A percentile compares a stretch with the other conserved stretches of the same genome.
Evolutionary conservation across 2,329 filamentous ascomycete species (phyloP).

Genomic region (Penicillium freii): DNA sequence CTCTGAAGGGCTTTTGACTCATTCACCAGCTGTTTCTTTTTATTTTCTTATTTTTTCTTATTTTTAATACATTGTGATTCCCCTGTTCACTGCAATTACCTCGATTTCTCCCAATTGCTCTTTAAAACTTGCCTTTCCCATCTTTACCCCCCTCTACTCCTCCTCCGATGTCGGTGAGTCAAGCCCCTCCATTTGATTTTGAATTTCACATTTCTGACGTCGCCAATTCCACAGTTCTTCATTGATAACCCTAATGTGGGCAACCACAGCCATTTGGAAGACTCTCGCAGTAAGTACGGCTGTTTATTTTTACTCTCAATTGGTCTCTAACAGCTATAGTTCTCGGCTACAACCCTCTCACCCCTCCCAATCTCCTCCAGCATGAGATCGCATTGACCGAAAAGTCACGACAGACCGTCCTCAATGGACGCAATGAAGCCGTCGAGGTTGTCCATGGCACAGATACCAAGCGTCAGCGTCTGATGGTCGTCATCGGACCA

Average conservation of each 20-base stretch:
- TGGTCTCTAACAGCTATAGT: constrained; percentile 48
- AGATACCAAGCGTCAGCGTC: constrained; percentile 53
- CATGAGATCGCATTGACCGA: constrained; percentile 70
- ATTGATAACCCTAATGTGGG: constrained; percentile 77
- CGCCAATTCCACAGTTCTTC: constrained; percentile 57
- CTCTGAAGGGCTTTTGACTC: constrained; percentile 19
- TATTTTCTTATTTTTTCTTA: not conserved
- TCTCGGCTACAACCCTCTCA: constrained; percentile 89
- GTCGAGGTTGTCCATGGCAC: constrained; percentile 61
- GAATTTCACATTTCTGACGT: constrained; percentile 13
- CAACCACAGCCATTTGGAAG: constrained; percentile 70
- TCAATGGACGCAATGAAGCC: constrained; percentile 59
- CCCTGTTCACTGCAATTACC: not conserved
- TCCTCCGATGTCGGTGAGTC: constrained; percentile 37
- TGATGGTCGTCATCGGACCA: constrained; percentile 83
- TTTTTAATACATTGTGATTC: not conserved
- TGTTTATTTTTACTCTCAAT: not conserved
- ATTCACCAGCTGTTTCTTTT: constrained; percentile 9
- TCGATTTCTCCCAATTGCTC: constrained; percentile 3
- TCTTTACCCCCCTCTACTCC: not conserved
- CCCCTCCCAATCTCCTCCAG: constrained; percentile 89
- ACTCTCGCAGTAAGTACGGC: constrained; percentile 73
- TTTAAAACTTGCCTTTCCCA: not conserved
- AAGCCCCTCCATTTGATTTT: constrained; percentile 12
- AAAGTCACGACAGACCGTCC: constrained; percentile 52